Evolutionary conservation across 805 yeast genomes (phyloP).

Genomic region (Starmerella scarabaei): DNA sequence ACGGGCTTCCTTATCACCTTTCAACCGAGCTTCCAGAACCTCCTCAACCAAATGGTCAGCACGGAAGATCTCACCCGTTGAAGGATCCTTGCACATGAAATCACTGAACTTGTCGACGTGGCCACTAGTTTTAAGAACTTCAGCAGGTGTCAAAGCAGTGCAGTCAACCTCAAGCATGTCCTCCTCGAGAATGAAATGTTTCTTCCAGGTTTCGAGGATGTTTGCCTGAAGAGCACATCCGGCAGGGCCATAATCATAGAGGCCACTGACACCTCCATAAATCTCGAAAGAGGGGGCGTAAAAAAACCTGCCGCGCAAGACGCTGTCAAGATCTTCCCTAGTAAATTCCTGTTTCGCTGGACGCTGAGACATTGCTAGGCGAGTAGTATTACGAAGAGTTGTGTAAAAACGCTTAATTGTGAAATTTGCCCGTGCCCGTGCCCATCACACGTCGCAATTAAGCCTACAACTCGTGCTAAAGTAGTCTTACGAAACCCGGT

Average conservation of each 20-base stretch:
- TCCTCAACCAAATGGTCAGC: slow-evolving; percentile 98
- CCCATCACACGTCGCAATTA: too few relatives aligned
- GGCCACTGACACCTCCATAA: slow-evolving; percentile 96
- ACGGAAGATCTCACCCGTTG: slow-evolving; percentile 95
- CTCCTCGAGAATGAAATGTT: slow-evolving; percentile 92
- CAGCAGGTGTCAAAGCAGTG: slow-evolving; percentile 95
- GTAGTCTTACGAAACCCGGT: too few relatives aligned
- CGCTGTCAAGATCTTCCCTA: slow-evolving; percentile 81
- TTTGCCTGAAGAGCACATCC: slow-evolving; percentile 98
- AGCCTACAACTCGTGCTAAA: too few relatives aligned
- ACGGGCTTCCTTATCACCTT: slow-evolving; percentile 95
- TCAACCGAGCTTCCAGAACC: slow-evolving; percentile 87
- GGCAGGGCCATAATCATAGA: slow-evolving; percentile 98
- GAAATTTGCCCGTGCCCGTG: too few relatives aligned
- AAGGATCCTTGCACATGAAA: slow-evolving; percentile 95
- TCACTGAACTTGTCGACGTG: slow-evolving; percentile 98
- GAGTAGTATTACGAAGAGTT: slow-evolving; percentile 4
- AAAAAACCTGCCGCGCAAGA: slow-evolving; percentile 88
- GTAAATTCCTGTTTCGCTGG: slow-evolving; percentile 34
- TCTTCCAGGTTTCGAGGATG: slow-evolving; percentile 89
- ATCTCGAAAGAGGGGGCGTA: slow-evolving; percentile 95
- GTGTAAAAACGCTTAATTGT: slow-evolving; percentile 2
- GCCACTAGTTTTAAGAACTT: slow-evolving; percentile 95
- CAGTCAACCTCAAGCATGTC: slow-evolving; percentile 98
- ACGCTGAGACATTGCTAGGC: slow-evolving; percentile 11